phyloP scores from a whole-genome alignment of 805 yeast genomes.

The Saturnispora sekii region DNA sequence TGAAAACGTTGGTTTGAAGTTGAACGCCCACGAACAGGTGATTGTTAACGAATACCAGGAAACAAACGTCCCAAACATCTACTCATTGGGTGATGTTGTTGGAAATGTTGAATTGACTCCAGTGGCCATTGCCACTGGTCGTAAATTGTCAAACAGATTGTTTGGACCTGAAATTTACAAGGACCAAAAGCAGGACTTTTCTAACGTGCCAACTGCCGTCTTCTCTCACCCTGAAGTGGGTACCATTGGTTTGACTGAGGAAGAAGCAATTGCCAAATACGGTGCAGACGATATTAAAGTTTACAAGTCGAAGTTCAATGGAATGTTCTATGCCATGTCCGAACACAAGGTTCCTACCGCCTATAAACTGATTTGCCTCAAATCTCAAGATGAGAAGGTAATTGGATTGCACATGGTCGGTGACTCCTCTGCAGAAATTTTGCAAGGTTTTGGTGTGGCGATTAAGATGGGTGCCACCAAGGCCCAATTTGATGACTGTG shows the following conservation, averaged over 20 bases:
- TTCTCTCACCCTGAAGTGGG: conserved; percentile 98
- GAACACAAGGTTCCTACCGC: conserved; percentile 76
- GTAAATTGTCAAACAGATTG: conserved; percentile 83
- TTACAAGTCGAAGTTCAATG: conserved; percentile 74
- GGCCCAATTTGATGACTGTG: conserved; percentile 88
- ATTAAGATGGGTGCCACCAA: conserved; percentile 99
- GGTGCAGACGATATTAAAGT: conserved; percentile 75
- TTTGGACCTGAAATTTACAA: conserved; percentile 71
- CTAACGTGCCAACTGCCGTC: conserved; percentile 88
- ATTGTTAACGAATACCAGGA: conserved; percentile 83
- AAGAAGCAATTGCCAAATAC: conserved; percentile 64
- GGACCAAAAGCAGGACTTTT: conserved; percentile 73
- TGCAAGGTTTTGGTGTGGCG: conserved; percentile 98
- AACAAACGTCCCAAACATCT: conserved; percentile 61
- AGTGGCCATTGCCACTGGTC: conserved; percentile 97
- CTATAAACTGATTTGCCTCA: conserved; percentile 64
- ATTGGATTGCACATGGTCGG: conserved; percentile 95
- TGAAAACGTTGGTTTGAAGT: conserved; percentile 63
- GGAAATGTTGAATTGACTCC: conserved; percentile 95
- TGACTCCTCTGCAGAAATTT: conserved; percentile 80
- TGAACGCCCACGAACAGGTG: conserved; percentile 52
- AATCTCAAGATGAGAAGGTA: conserved; percentile 81
- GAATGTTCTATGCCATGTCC: conserved; percentile 90
- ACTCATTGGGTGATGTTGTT: conserved; percentile 88
- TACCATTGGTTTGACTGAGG: conserved; percentile 77